A percentile compares a stretch with the other conserved stretches of the same genome.
Evolutionary conservation across 1,284 basidiomycete genomes (phyloP).

Genomic region (Boletus smithii): DNA sequence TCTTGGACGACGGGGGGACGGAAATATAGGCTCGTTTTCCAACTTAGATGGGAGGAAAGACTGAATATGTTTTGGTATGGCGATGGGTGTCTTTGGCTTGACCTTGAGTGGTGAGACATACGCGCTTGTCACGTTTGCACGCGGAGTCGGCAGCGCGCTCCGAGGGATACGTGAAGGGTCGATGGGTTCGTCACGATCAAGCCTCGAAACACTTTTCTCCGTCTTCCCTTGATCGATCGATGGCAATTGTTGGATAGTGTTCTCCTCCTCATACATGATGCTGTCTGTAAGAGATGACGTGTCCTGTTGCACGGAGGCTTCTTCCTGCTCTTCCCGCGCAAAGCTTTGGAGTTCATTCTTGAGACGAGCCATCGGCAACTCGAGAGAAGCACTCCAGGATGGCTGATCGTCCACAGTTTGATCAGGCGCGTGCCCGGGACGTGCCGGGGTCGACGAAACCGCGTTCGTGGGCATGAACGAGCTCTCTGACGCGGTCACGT

Average conservation of each 20-base stretch:
- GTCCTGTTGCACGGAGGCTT: slow-evolving; percentile 15
- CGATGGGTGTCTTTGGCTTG: slow-evolving; percentile 51
- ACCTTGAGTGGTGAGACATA: slow-evolving; percentile 38
- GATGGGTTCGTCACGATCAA: slow-evolving; percentile 49
- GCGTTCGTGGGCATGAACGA: slow-evolving; percentile 71
- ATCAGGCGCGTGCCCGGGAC: slow-evolving; percentile 36
- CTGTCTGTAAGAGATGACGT: slow-evolving; percentile 21
- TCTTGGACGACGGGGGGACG: slow-evolving; percentile 39
- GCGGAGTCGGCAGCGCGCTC: slow-evolving; percentile 30
- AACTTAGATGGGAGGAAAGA: slow-evolving; percentile 57
- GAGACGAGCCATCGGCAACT: slow-evolving; percentile 73
- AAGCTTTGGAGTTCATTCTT: slow-evolving; percentile 66
- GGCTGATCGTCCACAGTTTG: slow-evolving; percentile 44
- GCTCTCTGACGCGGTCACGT: slow-evolving; percentile 53
- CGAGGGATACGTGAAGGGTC: slow-evolving; percentile 35
- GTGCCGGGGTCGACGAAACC: slow-evolving; percentile 75
- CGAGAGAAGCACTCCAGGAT: slow-evolving; percentile 67
- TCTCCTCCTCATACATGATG: slow-evolving; percentile 36
- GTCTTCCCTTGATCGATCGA: slow-evolving; percentile 44
- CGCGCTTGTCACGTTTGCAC: slow-evolving; percentile 39
- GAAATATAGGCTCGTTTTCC: slow-evolving; percentile 54
- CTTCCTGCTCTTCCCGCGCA: slow-evolving; percentile 39
- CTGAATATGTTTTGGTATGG: slow-evolving; percentile 53
- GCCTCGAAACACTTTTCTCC: slow-evolving; percentile 38
- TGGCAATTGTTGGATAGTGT: slow-evolving; percentile 29